phyloP scores from a whole-genome alignment of 805 yeast species.

The Kluyveromyces lactis region DNA sequence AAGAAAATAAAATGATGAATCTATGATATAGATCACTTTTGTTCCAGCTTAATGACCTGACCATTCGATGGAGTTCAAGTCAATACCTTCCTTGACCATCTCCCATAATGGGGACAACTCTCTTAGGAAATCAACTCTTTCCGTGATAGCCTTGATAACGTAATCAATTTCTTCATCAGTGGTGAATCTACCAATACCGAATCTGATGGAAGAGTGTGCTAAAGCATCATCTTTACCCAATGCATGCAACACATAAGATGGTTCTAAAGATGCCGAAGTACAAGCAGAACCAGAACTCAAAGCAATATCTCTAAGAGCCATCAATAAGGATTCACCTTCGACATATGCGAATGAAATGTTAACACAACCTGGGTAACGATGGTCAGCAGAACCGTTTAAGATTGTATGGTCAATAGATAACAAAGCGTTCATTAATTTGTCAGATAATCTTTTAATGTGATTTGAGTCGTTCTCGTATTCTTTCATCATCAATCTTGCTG shows the following conservation, averaged over 20 bases:
- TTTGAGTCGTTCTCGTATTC: slow-evolving; percentile 68
- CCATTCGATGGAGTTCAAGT: slow-evolving; percentile 91
- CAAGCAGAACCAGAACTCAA: slow-evolving; percentile 96
- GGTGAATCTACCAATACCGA: slow-evolving; percentile 95
- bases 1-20: too few relatives aligned
- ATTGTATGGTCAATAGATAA: slow-evolving; percentile 81
- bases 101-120: slow-evolving; percentile 96
- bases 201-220: slow-evolving; percentile 97
- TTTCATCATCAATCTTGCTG: slow-evolving; percentile 70
- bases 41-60: slow-evolving; percentile 65
- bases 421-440: slow-evolving; percentile 64
- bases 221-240: slow-evolving; percentile 96
- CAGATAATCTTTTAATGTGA: slow-evolving; percentile 64
- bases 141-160: slow-evolving; percentile 79
- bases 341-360: slow-evolving; percentile 94
- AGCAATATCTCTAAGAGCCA: slow-evolving; percentile 97
- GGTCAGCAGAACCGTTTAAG: slow-evolving; percentile 72
- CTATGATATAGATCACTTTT: too few relatives aligned
- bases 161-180: slow-evolving; percentile 95
- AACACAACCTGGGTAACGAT: slow-evolving; percentile 88
- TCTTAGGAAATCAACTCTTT: slow-evolving; percentile 85
- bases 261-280: slow-evolving; percentile 96
- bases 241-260: slow-evolving; percentile 93
- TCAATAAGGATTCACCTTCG: slow-evolving; percentile 93
- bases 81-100: slow-evolving; percentile 98